These are phyloP conservation scores for Vitis hybrid DNA, from an alignment of 177 flowering plant genomes.

Conservation along the genomic window DNA sequence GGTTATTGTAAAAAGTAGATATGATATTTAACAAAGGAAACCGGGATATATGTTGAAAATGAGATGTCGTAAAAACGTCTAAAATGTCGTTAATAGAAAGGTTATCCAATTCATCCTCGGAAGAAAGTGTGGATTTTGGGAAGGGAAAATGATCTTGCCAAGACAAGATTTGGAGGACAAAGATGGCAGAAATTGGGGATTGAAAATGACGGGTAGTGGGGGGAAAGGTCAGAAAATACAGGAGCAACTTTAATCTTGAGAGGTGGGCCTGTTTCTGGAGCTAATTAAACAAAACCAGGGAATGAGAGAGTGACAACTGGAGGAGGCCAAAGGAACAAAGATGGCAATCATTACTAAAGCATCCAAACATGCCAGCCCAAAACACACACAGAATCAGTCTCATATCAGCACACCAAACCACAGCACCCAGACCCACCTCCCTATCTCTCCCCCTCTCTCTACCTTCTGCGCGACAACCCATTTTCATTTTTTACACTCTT, in stretches of 20 bases:
- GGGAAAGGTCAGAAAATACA: constrained; percentile 16
- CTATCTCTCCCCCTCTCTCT: constrained; percentile 9
- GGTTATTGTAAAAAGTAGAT: too few relatives aligned
- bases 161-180: constrained; percentile 10
- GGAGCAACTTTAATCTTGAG: constrained; percentile 24
- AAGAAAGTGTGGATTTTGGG: too few relatives aligned
- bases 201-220: not conserved
- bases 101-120: too few relatives aligned
- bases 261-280: constrained; percentile 18
- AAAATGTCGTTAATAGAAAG: too few relatives aligned
- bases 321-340: constrained; percentile 46
- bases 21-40: too few relatives aligned
- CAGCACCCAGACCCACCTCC: not conserved
- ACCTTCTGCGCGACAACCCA: constrained; percentile 3
- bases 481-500: constrained; percentile 6
- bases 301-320: constrained; percentile 47
- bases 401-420: constrained; percentile 25
- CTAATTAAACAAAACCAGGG: constrained; percentile 14
- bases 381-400: constrained; percentile 31
- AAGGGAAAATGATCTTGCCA: not conserved
- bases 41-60: too few relatives aligned
- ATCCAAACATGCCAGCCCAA: constrained; percentile 22
- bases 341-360: constrained; percentile 48
- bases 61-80: too few relatives aligned
- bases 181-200: not conserved